Evolutionary conservation across 169 alveolate species (phyloP).

Genomic region (Babesia bigemina): DNA sequence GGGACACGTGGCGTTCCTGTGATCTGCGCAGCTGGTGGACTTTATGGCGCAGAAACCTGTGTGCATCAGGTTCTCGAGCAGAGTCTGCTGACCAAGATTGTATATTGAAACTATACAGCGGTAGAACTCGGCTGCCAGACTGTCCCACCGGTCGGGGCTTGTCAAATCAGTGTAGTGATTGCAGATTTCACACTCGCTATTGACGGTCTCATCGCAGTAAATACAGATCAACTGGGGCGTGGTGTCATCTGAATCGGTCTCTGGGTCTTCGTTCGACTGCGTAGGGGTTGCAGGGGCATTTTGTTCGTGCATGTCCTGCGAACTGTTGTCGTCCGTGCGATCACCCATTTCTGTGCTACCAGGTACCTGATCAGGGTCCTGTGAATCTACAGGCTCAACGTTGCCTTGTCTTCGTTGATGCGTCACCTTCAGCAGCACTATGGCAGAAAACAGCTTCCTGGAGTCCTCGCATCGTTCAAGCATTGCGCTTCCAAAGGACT

Average conservation of each 20-base stretch:
- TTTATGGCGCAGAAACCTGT: slow-evolving; percentile 82
- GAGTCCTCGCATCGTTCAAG: slow-evolving; percentile 47
- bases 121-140: slow-evolving; percentile 34
- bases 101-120: slow-evolving; percentile 19
- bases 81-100: slow-evolving; percentile 52
- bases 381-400: not conserved
- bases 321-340: not conserved
- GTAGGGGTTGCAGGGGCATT: not conserved
- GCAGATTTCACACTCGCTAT: slow-evolving; percentile 15
- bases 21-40: slow-evolving; percentile 75
- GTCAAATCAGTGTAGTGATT: slow-evolving; percentile 22
- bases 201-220: not conserved
- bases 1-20: slow-evolving; percentile 79
- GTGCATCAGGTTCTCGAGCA: slow-evolving; percentile 73
- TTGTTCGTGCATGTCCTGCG: not conserved
- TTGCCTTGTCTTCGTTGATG: not conserved
- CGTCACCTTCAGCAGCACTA: slow-evolving; percentile 11
- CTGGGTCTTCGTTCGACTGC: not conserved
- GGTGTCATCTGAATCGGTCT: not conserved
- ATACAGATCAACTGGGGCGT: not conserved
- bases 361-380: not conserved
- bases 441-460: slow-evolving; percentile 51
- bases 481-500: slow-evolving; percentile 15
- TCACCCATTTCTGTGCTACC: not conserved
- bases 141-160: slow-evolving; percentile 51